A percentile compares a stretch with the other conserved stretches of the same genome.
Evolutionary conservation across 371 early-diverging fungal genomes (phyloP).

Genomic region (Circinella minor): DNA sequence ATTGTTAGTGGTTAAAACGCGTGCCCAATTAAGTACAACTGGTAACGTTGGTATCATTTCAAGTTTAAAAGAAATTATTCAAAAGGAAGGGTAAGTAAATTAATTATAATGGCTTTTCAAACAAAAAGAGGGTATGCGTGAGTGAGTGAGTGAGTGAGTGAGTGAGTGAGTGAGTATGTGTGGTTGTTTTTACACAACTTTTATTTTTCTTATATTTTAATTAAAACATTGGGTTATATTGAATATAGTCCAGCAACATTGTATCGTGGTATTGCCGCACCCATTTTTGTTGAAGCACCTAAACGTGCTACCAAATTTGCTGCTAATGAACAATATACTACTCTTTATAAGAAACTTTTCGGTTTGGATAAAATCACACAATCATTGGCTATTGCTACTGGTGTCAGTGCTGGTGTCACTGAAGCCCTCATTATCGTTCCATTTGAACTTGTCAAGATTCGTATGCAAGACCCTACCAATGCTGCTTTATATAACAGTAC

Average conservation of each 20-base stretch:
- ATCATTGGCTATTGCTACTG: conserved; percentile 83
- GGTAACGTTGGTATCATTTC: conserved; percentile 41
- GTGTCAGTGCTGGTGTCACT: conserved; percentile 92
- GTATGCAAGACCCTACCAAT: conserved; percentile 85
- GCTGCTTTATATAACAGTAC: conserved; percentile 81
- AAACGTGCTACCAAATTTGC: conserved; percentile 98
- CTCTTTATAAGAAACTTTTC: conserved; percentile 71
- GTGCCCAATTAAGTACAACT: conserved; percentile 92
- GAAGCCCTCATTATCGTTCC: conserved; percentile 93
- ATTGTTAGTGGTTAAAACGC: conserved; percentile 88
- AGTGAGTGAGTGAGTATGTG: no score
- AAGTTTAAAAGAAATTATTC: conserved; percentile 74
- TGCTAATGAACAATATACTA: conserved; percentile 89
- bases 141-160: no score
- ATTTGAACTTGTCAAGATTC: conserved; percentile 95
- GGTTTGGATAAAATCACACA: conserved; percentile 77
- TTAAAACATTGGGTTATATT: neutral
- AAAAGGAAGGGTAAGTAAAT: conserved; percentile 81
- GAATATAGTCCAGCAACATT: conserved; percentile 67
- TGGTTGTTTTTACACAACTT: no score
- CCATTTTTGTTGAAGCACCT: conserved; percentile 97
- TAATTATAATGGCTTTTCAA: neutral
- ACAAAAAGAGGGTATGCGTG: no score
- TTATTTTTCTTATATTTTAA: no score
- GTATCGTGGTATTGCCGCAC: conserved; percentile 95